Percentiles rank a stretch among this genome's conserved stretches.
These are phyloP conservation scores for Cladobotryum protrusum DNA, from an alignment of 2,329 filamentous ascomycete genomes.

Conservation along the genomic window DNA sequence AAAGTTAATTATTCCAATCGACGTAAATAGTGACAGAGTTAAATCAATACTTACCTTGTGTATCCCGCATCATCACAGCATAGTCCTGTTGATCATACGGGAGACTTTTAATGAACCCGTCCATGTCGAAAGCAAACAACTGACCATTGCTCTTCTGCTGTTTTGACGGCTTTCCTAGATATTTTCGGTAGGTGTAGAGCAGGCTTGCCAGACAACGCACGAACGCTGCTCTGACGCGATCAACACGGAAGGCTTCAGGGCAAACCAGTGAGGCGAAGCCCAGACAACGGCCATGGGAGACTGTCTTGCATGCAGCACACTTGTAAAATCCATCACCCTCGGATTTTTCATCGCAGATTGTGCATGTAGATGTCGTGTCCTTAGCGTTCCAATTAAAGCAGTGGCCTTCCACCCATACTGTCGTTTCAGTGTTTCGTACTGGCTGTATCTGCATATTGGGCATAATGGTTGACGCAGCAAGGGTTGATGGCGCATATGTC, in stretches of 20 bases:
- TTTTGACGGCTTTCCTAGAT: constrained; percentile 52
- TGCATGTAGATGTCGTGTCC: constrained; percentile 58
- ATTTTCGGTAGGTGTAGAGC: constrained; percentile 60
- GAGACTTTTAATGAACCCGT: constrained; percentile 57
- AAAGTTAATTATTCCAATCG: constrained; percentile 8
- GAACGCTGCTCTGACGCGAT: constrained; percentile 58
- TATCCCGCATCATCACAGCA: constrained; percentile 57
- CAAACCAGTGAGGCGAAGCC: constrained; percentile 60
- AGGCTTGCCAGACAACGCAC: constrained; percentile 60
- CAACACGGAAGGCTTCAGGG: constrained; percentile 54
- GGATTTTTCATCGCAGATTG: constrained; percentile 69
- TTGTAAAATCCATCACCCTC: constrained; percentile 68
- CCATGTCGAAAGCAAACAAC: constrained; percentile 59
- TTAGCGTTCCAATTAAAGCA: constrained; percentile 61
- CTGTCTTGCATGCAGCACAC: constrained; percentile 58
- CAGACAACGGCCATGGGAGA: constrained; percentile 54
- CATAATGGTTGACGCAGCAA: constrained; percentile 82
- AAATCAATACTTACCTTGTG: constrained; percentile 47
- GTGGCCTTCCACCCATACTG: constrained; percentile 79
- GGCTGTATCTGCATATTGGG: constrained; percentile 75
- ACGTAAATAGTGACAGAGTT: background rate
- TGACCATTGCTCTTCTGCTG: constrained; percentile 57
- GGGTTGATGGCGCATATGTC: constrained; percentile 77
- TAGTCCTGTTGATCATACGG: constrained; percentile 62
- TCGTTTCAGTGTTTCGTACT: constrained; percentile 71